phyloP scores from a whole-genome alignment of 306 rosid genomes.

The Hylodesmum podocarpum region DNA sequence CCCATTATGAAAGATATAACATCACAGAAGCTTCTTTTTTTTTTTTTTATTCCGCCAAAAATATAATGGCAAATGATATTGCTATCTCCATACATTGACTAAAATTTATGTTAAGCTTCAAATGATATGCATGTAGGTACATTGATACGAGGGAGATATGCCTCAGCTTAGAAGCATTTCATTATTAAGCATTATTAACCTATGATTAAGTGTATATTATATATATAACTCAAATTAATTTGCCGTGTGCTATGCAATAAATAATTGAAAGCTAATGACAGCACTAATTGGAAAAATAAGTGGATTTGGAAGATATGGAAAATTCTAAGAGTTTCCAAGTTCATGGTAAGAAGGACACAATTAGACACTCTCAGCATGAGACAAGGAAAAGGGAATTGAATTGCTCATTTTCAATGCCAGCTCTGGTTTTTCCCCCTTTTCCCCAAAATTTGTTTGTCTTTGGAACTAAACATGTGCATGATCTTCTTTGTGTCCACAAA shows the following conservation, averaged over 20 bases:
- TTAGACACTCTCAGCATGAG: constrained; percentile 38
- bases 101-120: too few species aligned
- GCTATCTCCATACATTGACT: neutral
- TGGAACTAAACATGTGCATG: constrained; percentile 40
- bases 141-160: neutral
- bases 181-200: neutral
- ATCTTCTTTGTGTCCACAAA: constrained; percentile 41
- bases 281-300: neutral
- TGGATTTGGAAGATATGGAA: constrained; percentile 17
- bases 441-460: constrained; percentile 7
- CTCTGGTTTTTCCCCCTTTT: constrained; percentile 26
- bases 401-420: constrained; percentile 50
- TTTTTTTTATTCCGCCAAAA: too few species aligned
- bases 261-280: neutral
- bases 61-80: neutral
- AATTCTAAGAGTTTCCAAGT: constrained; percentile 30
- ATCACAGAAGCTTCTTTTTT: too few species aligned
- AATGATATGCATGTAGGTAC: neutral
- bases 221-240: neutral
- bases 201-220: neutral
- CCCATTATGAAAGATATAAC: too few species aligned
- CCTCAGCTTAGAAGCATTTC: neutral
- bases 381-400: constrained; percentile 48
- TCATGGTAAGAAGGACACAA: constrained; percentile 33
- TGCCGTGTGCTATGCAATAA: neutral